Evolutionary conservation across 2,329 filamentous ascomycete genomes (phyloP).

Genomic region (Alternaria postmessia): DNA sequence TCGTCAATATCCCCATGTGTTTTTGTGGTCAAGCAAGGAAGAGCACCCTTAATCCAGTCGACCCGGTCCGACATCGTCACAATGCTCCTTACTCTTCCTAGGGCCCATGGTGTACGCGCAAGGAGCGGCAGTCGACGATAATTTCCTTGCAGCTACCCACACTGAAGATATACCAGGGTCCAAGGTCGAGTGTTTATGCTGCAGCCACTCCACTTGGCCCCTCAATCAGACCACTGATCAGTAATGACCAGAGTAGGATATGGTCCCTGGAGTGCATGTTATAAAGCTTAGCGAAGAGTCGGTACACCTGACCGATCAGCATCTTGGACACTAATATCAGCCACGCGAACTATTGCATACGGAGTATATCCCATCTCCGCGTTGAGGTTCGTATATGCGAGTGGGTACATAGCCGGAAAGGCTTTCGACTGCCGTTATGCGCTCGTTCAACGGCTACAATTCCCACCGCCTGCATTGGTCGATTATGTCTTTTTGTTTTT

Average conservation of each 20-base stretch:
- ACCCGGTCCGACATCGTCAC: background rate
- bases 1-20: background rate
- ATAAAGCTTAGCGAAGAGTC: background rate
- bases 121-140: background rate
- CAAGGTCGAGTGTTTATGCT: background rate
- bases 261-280: background rate
- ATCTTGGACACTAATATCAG: background rate
- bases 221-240: background rate
- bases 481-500: constrained; percentile 6
- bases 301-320: background rate
- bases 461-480: constrained; percentile 1
- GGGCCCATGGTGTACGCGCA: background rate
- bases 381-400: constrained; percentile 10
- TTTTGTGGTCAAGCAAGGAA: background rate
- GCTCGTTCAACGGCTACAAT: background rate
- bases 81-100: background rate
- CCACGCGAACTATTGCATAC: background rate
- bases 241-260: background rate
- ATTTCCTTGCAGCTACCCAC: background rate
- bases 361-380: constrained; percentile 6
- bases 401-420: constrained; percentile 6
- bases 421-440: constrained; percentile 11
- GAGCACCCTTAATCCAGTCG: background rate
- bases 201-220: background rate
- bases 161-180: background rate